phyloP scores from a whole-genome alignment of 345 rosid species.

The Populus simonii region DNA sequence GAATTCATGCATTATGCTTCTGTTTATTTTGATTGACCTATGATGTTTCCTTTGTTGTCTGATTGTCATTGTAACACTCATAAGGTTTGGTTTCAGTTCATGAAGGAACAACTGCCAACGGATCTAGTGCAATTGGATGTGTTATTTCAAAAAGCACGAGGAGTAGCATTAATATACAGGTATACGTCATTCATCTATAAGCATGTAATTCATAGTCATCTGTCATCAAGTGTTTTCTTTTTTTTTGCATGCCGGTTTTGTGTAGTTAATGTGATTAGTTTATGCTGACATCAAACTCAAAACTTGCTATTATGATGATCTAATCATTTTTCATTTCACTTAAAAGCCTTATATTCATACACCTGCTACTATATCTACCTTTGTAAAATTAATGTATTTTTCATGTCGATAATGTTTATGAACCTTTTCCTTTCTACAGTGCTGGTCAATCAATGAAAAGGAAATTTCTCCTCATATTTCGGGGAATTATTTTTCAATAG shows the following conservation, averaged over 20 bases:
- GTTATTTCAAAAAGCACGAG: slow-evolving; percentile 68
- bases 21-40: neutral
- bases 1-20: neutral
- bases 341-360: neutral
- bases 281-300: neutral
- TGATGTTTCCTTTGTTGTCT: neutral
- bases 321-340: neutral
- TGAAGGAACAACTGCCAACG: slow-evolving; percentile 84
- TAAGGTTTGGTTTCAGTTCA: neutral
- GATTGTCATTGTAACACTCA: slow-evolving; percentile 3
- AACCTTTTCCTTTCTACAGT: slow-evolving; percentile 58
- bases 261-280: neutral
- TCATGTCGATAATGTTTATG: slow-evolving; percentile 20
- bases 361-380: neutral
- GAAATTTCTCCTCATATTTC: slow-evolving; percentile 77
- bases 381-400: neutral
- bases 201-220: neutral
- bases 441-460: slow-evolving; percentile 68
- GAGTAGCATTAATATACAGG: slow-evolving; percentile 69
- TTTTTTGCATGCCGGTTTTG: too few relatives aligned
- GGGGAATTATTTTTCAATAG: slow-evolving; percentile 80
- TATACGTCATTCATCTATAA: slow-evolving; percentile 27
- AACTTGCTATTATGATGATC: neutral
- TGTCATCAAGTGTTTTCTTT: neutral
- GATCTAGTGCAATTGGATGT: slow-evolving; percentile 82